Evolutionary conservation across 495 filamentous ascomycete genomes (phyloP), one percentile per base, ranked within the genome.

Genomic region (Rhypophila decipiens): DNA sequence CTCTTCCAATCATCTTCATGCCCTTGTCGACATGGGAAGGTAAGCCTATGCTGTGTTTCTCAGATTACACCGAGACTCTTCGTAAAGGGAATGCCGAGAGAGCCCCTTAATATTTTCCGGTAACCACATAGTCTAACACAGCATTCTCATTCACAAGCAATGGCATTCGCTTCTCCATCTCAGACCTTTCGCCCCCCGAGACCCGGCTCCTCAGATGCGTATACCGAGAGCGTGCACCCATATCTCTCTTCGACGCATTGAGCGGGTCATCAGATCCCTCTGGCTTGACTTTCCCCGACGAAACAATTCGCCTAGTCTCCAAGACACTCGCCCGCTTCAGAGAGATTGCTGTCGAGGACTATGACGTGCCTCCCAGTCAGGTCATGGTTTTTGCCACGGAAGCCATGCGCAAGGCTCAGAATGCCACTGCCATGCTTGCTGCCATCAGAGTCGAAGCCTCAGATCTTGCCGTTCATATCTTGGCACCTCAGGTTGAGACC

Each of bases 81-180:
- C n/a, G n/a, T n/a, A n/a, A n/a, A n/a, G n/a, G n/a, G n/a, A n/a
- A n/a, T n/a, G n/a, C n/a, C n/a, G n/a, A n/a, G n/a, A n/a, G n/a
- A n/a, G n/a, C n/a, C n/a, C n/a, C n/a, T n/a, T n/a, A n/a, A n/a
- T n/a, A n/a, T n/a, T n/a, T n/a, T n/a, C n/a, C n/a, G n/a, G n/a
- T n/a, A n/a, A n/a, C n/a, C n/a, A n/a, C n/a, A n/a, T n/a, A n/a
- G n/a, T n/a, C n/a, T n/a, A n/a, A 27, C 38, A 3, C 39, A 9
- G 34, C 42, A 37, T 7, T 37, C 27, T 31, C 24, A 24, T 38
- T 12, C n/a, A n/a, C 49, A 55, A 95, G 90, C 70, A 96, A 96
- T 76, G 90, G 90, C 50, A 91, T 96, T 54, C 89, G 90, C 37
- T 95, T 95, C 71, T 91, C 86, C 8, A 88, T 96, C 49, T 86